Evolutionary conservation across 768 basidiomycete genomes (phyloP).

Genomic region (Peribolospora baueri): DNA sequence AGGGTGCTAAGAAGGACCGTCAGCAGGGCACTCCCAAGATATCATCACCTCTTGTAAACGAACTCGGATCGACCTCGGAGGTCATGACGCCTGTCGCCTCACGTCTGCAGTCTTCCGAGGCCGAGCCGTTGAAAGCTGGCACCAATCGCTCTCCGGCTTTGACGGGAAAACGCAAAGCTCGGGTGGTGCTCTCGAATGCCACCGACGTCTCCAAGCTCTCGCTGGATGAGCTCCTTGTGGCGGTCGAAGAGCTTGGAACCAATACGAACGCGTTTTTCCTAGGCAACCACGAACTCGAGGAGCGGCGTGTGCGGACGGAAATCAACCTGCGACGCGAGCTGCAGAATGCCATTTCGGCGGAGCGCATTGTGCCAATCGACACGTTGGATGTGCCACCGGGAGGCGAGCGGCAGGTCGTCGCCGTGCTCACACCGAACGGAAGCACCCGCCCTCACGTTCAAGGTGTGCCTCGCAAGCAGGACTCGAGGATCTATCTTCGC

Average conservation of each 20-base stretch:
- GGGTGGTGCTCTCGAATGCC: slow-evolving; percentile 9
- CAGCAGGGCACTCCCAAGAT: no score
- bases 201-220: slow-evolving; percentile 14
- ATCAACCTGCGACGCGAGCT: slow-evolving; percentile 15
- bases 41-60: no score
- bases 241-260: slow-evolving; percentile 14
- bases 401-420: slow-evolving; percentile 12
- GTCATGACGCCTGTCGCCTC: no score
- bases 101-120: no score
- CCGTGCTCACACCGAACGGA: slow-evolving; percentile 17
- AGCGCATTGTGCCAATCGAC: slow-evolving; percentile 12
- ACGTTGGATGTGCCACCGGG: slow-evolving; percentile 9
- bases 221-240: slow-evolving; percentile 14
- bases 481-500: slow-evolving; percentile 17
- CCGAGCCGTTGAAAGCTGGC: neutral
- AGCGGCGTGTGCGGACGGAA: slow-evolving; percentile 13
- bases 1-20: no score
- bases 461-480: slow-evolving; percentile 14
- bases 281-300: slow-evolving; percentile 13
- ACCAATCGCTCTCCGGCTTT: slow-evolving; percentile 15
- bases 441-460: slow-evolving; percentile 14
- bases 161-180: slow-evolving; percentile 14
- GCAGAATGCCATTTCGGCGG: slow-evolving; percentile 11
- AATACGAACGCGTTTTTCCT: slow-evolving; percentile 10
- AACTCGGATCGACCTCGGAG: no score